Evolutionary conservation across 2,329 filamentous ascomycete species (phyloP), one percentile per base, ranked within the genome.

Genomic region (Fusarium sp.): DNA sequence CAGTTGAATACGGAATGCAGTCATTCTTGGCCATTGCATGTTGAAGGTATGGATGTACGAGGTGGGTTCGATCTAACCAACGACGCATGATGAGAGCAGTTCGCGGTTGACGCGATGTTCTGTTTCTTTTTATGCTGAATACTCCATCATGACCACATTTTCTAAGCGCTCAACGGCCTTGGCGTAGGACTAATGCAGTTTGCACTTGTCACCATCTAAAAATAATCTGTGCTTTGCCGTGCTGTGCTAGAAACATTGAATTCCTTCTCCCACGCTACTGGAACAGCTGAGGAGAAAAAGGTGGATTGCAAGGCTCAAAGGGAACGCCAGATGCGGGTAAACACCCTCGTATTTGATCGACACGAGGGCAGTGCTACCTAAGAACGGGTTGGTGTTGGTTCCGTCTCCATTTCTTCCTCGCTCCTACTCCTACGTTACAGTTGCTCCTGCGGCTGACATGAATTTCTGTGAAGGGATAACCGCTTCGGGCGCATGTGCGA

Each of bases 281-380:
- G 28, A 49, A 39, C 53, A 50, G 39, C 46, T 21, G 42, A 44
- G 13, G 23, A 39, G 37, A 34, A 50, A 62, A 63, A 58, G 59
- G 67, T 63, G 57, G 63, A 69, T 57, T 59, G 44, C 54, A 50
- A 57, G 65, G 58, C 62, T 56, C 39, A 58, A 51, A 48, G 18
- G 49, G 43, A 60, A 52, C 68, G 68, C 60, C 68, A 71, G 60
- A 28, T 65, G 58, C 58, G 54, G 58, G 63, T 68, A 52, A 51
- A 48, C 39, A 46, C 64, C 44, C 68, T 71, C 68, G 68, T 71
- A 71, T 71, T 56, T 23, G 53, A 59, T 65, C 56, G 54, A 66
- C 67, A 65, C 64, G 68, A 69, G 68, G 48, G 68, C 68, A 26
- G 61, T 71, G 68, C 65, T 41, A 69, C 51, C 25, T 45, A 45